Conservation (phyloP, 2,329 filamentous ascomycete species). For the Rhexocercosporidium sp. region DNA sequence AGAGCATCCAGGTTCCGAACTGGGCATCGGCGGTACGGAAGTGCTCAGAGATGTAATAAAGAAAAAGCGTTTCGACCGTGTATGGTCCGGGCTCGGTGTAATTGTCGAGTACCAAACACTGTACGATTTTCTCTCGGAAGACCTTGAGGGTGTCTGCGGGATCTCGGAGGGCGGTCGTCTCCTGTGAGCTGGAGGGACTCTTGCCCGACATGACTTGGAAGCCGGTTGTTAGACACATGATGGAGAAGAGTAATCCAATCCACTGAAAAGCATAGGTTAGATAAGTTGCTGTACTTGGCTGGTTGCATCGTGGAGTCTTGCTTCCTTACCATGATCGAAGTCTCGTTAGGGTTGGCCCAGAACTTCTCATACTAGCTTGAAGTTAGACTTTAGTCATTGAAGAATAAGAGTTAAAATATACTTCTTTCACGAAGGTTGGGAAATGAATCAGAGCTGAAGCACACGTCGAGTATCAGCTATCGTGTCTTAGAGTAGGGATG, state of each 20-base stretch:
- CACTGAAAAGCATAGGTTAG: slow-evolving; percentile 39
- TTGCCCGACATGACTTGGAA: slow-evolving; percentile 23
- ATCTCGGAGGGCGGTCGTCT: slow-evolving; percentile 49
- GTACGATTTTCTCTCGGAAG: slow-evolving; percentile 56
- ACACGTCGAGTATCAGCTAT: not conserved
- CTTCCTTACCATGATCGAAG: slow-evolving; percentile 44
- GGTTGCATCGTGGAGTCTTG: not conserved
- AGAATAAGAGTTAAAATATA: slow-evolving; percentile 29
- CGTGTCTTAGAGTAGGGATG: not conserved
- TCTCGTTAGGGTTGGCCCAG: slow-evolving; percentile 36
- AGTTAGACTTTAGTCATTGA: slow-evolving; percentile 6
- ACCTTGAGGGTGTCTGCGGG: slow-evolving; percentile 50
- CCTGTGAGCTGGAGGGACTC: slow-evolving; percentile 41
- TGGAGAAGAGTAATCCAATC: slow-evolving; percentile 54
- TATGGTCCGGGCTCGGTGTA: slow-evolving; percentile 55
- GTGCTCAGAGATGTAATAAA: slow-evolving; percentile 59
- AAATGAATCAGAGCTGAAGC: slow-evolving; percentile 48
- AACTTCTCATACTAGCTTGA: slow-evolving; percentile 39
- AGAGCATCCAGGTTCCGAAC: slow-evolving; percentile 59
- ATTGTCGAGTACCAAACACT: slow-evolving; percentile 56
- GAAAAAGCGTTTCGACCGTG: slow-evolving; percentile 56
- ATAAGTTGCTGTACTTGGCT: not conserved
- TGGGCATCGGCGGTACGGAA: slow-evolving; percentile 55
- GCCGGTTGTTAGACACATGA: slow-evolving; percentile 34
- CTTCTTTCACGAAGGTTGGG: slow-evolving; percentile 54